phyloP scores from a whole-genome alignment of 768 basidiomycete species.

The Podaxis carcinomalis region DNA sequence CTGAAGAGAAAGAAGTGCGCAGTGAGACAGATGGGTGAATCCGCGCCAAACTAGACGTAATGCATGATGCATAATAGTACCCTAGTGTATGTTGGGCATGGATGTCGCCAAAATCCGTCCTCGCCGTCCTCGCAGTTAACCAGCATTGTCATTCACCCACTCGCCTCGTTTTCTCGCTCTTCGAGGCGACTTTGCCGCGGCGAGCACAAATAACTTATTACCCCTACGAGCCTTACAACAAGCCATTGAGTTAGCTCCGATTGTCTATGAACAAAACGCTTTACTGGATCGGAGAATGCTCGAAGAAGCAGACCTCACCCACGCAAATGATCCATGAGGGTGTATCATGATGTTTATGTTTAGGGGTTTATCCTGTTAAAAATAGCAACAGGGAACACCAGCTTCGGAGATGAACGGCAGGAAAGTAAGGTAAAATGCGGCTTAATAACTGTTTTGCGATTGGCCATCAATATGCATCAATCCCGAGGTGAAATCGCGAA shows the following conservation, averaged over 20 bases:
- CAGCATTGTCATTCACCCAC: neutral
- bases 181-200: neutral
- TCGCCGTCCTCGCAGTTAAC: too few relatives aligned
- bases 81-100: too few relatives aligned
- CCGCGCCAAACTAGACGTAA: neutral
- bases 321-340: neutral
- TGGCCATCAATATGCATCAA: neutral
- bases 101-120: too few relatives aligned
- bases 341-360: neutral
- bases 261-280: neutral
- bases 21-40: neutral
- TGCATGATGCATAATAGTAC: neutral
- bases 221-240: neutral
- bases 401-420: neutral
- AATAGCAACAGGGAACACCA: neutral
- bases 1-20: constrained; percentile 36
- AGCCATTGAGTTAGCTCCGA: neutral
- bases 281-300: neutral
- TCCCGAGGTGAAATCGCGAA: neutral
- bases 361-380: neutral
- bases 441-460: neutral
- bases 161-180: neutral
- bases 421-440: too few relatives aligned
- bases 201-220: neutral
- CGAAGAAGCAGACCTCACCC: neutral